Conservation (phyloP, 1,139 yeast genomes). For the Taphrina betulina region DNA sequence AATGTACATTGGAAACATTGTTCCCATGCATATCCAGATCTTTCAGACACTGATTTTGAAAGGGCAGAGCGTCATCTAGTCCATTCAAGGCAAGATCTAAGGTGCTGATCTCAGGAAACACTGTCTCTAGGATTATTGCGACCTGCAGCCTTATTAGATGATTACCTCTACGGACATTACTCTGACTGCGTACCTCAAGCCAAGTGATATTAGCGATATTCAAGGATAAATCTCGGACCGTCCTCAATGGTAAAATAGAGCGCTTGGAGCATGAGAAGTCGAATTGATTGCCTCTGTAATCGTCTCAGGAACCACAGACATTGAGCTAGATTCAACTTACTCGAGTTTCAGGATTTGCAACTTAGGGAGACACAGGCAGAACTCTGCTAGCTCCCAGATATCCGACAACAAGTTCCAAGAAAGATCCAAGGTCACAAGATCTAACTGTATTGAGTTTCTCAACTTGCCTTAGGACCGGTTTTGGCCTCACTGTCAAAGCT, state of each 20-base stretch:
- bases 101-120: neutral
- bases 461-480: no score
- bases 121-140: neutral
- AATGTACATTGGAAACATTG: constrained; percentile 5
- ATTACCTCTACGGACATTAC: neutral
- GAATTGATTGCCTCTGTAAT: constrained; percentile 20
- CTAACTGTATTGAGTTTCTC: neutral
- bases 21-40: constrained; percentile 16
- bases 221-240: constrained; percentile 1
- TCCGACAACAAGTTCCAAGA: constrained; percentile 18
- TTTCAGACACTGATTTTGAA: neutral
- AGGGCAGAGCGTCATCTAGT: neutral
- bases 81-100: constrained; percentile 5
- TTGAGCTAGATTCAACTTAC: neutral
- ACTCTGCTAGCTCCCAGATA: neutral
- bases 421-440: constrained; percentile 5
- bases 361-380: constrained; percentile 1
- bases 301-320: neutral
- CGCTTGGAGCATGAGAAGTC: no score
- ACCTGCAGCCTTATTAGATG: neutral
- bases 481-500: no score
- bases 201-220: neutral
- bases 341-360: constrained; percentile 19
- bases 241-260: no score
- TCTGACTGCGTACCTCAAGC: neutral